phyloP scores from a whole-genome alignment of 805 yeast species.

The Candida boleticola region DNA sequence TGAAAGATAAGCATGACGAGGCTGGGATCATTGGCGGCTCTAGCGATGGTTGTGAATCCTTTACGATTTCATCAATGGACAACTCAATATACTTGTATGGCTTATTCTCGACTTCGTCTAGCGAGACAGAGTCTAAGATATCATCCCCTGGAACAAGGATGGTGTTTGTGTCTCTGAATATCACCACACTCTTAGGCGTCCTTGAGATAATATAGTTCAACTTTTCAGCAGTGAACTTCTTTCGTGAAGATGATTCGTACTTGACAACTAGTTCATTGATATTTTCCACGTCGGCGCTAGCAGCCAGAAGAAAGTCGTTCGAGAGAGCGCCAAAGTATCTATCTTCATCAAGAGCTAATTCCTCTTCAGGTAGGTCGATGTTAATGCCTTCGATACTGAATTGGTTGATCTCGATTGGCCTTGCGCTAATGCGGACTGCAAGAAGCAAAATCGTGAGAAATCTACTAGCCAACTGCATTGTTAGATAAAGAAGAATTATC shows the following conservation, averaged over 20 bases:
- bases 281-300: background rate
- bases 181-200: constrained; percentile 11
- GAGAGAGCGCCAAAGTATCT: background rate
- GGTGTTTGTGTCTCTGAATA: constrained; percentile 17
- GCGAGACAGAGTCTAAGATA: constrained; percentile 2
- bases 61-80: background rate
- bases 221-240: constrained; percentile 9
- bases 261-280: background rate
- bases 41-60: background rate
- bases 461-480: too few relatives aligned
- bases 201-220: constrained; percentile 11
- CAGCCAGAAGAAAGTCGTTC: background rate
- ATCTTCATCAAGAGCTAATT: background rate
- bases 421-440: too few relatives aligned
- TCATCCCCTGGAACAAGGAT: constrained; percentile 14
- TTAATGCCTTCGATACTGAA: background rate
- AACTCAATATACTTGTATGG: constrained; percentile 1
- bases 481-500: too few relatives aligned
- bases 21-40: constrained; percentile 14
- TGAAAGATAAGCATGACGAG: constrained; percentile 12
- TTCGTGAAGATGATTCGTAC: constrained; percentile 10
- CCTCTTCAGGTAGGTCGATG: background rate
- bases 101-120: background rate
- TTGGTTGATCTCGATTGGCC: too few relatives aligned
- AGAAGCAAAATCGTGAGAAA: too few relatives aligned